Conservation (phyloP, 2,329 filamentous ascomycete genomes). For the Stromatinia cepivora region DNA sequence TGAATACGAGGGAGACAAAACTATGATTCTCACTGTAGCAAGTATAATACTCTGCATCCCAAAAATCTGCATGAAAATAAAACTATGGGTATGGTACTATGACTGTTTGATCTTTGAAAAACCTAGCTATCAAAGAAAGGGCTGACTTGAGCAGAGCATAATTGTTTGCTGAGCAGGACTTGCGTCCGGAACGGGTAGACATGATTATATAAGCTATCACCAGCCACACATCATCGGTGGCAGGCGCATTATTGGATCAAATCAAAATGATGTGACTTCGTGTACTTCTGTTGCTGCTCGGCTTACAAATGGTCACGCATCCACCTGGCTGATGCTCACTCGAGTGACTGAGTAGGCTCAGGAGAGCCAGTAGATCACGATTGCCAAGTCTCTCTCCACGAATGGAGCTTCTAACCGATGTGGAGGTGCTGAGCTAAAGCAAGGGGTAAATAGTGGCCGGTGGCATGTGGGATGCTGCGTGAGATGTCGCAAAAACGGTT, state of each 20-base stretch:
- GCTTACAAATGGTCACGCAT: not conserved
- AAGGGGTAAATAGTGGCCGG: not conserved
- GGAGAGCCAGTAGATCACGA: not conserved
- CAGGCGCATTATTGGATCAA: not conserved
- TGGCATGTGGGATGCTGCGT: conserved; percentile 5
- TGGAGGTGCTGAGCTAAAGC: not conserved
- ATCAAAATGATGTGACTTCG: not conserved
- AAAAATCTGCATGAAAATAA: not conserved
- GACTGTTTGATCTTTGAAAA: not conserved
- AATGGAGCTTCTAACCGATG: not conserved
- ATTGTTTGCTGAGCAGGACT: not conserved
- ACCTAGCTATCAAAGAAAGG: not conserved
- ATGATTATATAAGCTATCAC: not conserved
- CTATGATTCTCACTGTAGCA: not conserved
- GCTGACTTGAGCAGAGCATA: not conserved
- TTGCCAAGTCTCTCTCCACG: not conserved
- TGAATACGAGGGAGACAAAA: not conserved
- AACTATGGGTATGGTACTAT: not conserved
- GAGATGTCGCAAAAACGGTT: not conserved
- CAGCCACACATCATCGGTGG: conserved; percentile 2
- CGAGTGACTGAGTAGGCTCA: not conserved
- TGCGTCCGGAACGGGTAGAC: not conserved
- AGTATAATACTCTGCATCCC: not conserved
- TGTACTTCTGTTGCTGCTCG: not conserved
- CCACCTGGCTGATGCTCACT: not conserved